These are phyloP conservation scores for Xylariaceae sp. DNA, from an alignment of 2,329 filamentous ascomycete species.

Conservation along the genomic window DNA sequence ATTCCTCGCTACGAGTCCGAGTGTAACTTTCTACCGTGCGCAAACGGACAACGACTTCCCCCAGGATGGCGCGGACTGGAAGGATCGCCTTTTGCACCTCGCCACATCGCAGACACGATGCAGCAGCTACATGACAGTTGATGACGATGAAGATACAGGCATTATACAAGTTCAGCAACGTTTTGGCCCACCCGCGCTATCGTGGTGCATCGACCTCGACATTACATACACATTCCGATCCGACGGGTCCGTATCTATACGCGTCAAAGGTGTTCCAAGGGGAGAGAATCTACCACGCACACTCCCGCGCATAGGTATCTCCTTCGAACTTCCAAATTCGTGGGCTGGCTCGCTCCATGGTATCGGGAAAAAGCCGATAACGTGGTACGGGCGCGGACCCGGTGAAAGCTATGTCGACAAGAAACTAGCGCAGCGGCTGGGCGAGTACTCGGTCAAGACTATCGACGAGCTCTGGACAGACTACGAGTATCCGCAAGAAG, in stretches of 20 bases:
- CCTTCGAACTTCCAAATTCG: slow-evolving; percentile 34
- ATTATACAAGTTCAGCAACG: slow-evolving; percentile 43
- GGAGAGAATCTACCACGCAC: slow-evolving; percentile 49
- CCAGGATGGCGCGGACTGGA: slow-evolving; percentile 53
- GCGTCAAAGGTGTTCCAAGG: slow-evolving; percentile 42
- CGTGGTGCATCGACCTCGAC: slow-evolving; percentile 50
- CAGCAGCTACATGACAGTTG: slow-evolving; percentile 25
- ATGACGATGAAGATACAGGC: slow-evolving; percentile 30
- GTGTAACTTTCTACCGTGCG: slow-evolving; percentile 52
- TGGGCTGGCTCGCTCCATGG: slow-evolving; percentile 18
- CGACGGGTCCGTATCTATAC: slow-evolving; percentile 43
- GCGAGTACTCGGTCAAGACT: slow-evolving; percentile 39
- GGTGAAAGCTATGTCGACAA: slow-evolving; percentile 65
- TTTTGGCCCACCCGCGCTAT: slow-evolving; percentile 57
- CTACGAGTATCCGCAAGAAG: slow-evolving; percentile 66
- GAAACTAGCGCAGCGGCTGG: slow-evolving; percentile 55
- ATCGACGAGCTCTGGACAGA: slow-evolving; percentile 52
- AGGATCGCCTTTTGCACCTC: slow-evolving; percentile 9
- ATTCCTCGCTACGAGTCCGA: slow-evolving; percentile 23
- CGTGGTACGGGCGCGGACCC: slow-evolving; percentile 63
- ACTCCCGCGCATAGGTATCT: slow-evolving; percentile 59
- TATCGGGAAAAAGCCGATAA: slow-evolving; percentile 26
- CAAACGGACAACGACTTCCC: slow-evolving; percentile 60
- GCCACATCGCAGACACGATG: slow-evolving; percentile 9
- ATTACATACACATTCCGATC: slow-evolving; percentile 52